Evolutionary conservation across 176 grass and related monocot genomes (phyloP).

Genomic region (Juncus inflexus): DNA sequence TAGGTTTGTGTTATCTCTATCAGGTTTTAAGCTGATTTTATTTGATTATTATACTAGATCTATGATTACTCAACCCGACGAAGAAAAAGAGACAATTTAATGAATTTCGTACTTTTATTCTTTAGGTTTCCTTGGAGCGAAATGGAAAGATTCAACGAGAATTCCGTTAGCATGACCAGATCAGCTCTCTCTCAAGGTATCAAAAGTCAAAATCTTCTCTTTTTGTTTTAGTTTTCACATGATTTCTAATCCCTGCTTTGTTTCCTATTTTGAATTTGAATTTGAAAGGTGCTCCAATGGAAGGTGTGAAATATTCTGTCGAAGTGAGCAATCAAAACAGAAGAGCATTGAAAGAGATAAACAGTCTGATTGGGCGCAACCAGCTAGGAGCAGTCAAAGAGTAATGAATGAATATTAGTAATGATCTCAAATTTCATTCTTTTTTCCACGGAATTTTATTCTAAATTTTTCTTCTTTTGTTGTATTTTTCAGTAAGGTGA

Average conservation of each 20-base stretch:
- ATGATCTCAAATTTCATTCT: neutral
- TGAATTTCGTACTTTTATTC: conserved; percentile 11
- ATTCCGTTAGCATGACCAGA: conserved; percentile 15
- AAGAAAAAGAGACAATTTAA: neutral
- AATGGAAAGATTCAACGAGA: conserved; percentile 48
- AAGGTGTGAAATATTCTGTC: conserved; percentile 42
- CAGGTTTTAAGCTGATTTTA: neutral
- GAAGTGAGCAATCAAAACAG: conserved; percentile 37
- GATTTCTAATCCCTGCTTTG: neutral
- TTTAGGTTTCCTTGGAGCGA: conserved; percentile 10
- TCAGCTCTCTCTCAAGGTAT: conserved; percentile 27
- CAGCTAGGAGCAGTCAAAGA: conserved; percentile 33
- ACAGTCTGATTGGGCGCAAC: conserved; percentile 43
- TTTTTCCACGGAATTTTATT: neutral
- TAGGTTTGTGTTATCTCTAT: no score
- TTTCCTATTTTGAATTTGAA: conserved; percentile 9
- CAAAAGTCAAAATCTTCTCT: neutral
- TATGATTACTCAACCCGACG: neutral
- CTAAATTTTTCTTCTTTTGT: neutral
- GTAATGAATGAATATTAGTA: neutral
- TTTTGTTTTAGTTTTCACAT: neutral
- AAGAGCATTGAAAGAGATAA: conserved; percentile 49
- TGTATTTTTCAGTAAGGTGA: conserved; percentile 35
- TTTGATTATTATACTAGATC: no score
- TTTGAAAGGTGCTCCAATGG: conserved; percentile 42